Base-by-base conservation (phyloP, 345 rosid species). In the Brassica rapa region DNA sequence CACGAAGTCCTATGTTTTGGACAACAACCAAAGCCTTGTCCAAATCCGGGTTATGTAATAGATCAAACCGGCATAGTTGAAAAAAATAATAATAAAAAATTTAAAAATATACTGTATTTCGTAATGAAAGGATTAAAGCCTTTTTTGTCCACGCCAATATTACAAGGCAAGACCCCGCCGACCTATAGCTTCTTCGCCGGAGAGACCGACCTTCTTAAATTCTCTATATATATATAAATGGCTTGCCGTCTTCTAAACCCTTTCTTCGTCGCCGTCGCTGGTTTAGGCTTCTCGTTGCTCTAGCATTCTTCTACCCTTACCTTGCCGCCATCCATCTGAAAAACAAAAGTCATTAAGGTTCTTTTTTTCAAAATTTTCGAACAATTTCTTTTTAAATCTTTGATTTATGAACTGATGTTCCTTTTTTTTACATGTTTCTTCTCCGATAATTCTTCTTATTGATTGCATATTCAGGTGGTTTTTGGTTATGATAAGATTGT, bases 201-300 rank as follows among this genome's bases (percentile, higher is more conserved):
- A 65, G 57, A 56, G 27, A 33, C 74, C 60, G 10, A 51, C 57
- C 57, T 51, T 51, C 2, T n/a, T 8, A 46, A 11, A 46, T 4
- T 10, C 37, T 46, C 37, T 46, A 8, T 25, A 68, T 12, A 25
- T 27, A 69, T 8, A 70, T 21, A 77, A 69, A 62, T 63, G 71
- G 57, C 24, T 27, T n/a, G 4, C 70, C 70, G 14, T 77, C 57
- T 24, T 62, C 62, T 12, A 15, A 51, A 15, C 70, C 12, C 4
- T 24, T 51, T 53, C 39, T 14, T 65, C 76, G 19, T 23, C 49
- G 16, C 41, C 72, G 51, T 66, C 73, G n/a, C 68, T 63, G 64
- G 8, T 30, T 79, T 73, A 43, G 81, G 72, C 67, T 79, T 79
- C 61, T 67, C 78, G 1, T 67, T 60, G 21, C 78, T 79, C 2